Evolutionary conservation across 2,329 filamentous ascomycete species (phyloP).

Genomic region (Orbilia ellipsospora): DNA sequence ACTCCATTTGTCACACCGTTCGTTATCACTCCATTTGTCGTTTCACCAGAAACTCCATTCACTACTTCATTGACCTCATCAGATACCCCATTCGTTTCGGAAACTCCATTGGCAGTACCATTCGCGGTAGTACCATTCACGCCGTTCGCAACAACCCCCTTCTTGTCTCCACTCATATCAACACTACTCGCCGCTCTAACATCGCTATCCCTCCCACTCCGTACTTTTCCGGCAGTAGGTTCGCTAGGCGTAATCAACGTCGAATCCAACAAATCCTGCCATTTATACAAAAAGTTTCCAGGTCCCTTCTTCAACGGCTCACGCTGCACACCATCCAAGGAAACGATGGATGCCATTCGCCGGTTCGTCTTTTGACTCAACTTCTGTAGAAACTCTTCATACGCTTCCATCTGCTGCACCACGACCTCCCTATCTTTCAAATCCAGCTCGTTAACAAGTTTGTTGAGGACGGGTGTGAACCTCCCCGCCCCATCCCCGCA

Average conservation of each 20-base stretch:
- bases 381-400: slow-evolving; percentile 56
- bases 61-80: slow-evolving; percentile 57
- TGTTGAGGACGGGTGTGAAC: slow-evolving; percentile 63
- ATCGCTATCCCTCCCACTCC: slow-evolving; percentile 68
- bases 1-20: slow-evolving; percentile 58
- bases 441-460: slow-evolving; percentile 61
- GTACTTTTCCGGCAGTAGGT: slow-evolving; percentile 66
- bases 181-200: slow-evolving; percentile 48
- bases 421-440: slow-evolving; percentile 62
- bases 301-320: slow-evolving; percentile 69
- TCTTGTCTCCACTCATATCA: slow-evolving; percentile 34
- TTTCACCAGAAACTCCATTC: slow-evolving; percentile 62
- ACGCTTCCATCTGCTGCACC: slow-evolving; percentile 64
- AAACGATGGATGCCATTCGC: slow-evolving; percentile 39
- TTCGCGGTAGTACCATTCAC: background rate
- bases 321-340: slow-evolving; percentile 32
- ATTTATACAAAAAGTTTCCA: slow-evolving; percentile 77
- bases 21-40: slow-evolving; percentile 63
- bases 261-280: slow-evolving; percentile 77
- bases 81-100: slow-evolving; percentile 63
- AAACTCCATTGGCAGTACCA: slow-evolving; percentile 60
- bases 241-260: slow-evolving; percentile 73
- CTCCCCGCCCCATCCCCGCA: slow-evolving; percentile 62
- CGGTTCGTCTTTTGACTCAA: slow-evolving; percentile 57
- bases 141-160: background rate